Percentiles rank a stretch among this genome's conserved stretches.
Evolutionary conservation across 306 rosid species (phyloP).

Genomic region (Chamaecrista fasciculata): DNA sequence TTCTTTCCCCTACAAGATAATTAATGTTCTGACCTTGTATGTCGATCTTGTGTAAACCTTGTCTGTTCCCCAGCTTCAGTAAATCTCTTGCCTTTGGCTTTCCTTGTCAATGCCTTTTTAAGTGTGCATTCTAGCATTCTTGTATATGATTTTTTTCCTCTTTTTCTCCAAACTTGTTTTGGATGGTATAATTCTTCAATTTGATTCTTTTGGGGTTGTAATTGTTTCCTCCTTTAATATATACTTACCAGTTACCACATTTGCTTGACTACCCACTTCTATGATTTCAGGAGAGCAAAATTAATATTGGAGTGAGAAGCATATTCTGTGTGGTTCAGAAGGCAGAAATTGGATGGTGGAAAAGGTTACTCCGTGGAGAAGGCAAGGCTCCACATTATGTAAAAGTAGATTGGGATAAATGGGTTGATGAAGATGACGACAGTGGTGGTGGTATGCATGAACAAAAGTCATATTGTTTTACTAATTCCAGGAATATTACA

Average conservation of each 20-base stretch:
- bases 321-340: constrained; percentile 74
- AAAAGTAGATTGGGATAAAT: constrained; percentile 96
- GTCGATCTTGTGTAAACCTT: neutral
- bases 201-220: neutral
- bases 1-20: neutral
- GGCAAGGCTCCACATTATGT: constrained; percentile 83
- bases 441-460: constrained; percentile 53
- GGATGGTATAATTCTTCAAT: neutral
- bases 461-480: neutral
- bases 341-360: constrained; percentile 92
- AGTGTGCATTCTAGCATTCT: neutral
- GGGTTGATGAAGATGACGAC: constrained; percentile 95
- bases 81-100: neutral
- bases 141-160: constrained; percentile 6
- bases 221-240: neutral
- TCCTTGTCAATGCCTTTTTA: neutral
- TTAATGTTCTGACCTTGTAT: neutral
- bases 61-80: neutral
- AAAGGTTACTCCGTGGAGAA: constrained; percentile 65
- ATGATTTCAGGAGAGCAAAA: constrained; percentile 76
- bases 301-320: constrained; percentile 72
- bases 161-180: neutral
- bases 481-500: neutral
- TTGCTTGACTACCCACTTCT: neutral
- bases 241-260: neutral